These are phyloP conservation scores for Wolfiporia cocos DNA, from an alignment of 1,284 basidiomycete genomes.

Conservation along the genomic window DNA sequence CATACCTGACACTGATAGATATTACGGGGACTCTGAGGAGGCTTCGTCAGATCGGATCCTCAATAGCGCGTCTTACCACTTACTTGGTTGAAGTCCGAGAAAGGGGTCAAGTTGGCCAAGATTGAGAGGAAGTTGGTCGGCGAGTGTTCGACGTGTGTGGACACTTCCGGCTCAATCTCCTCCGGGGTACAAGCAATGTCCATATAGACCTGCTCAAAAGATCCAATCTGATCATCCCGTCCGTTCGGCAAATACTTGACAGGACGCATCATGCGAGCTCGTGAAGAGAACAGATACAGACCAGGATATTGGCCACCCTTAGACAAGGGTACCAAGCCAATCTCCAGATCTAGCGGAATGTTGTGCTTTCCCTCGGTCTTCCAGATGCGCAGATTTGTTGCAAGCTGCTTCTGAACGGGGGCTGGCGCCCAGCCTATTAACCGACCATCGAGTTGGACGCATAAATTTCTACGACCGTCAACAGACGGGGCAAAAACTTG, in stretches of 20 bases:
- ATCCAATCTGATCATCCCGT: slow-evolving; percentile 85
- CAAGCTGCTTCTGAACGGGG: slow-evolving; percentile 72
- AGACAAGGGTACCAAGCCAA: slow-evolving; percentile 87
- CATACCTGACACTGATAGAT: slow-evolving; percentile 83
- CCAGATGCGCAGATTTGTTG: slow-evolving; percentile 84
- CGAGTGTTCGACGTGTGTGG: slow-evolving; percentile 90
- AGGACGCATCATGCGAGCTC: slow-evolving; percentile 96
- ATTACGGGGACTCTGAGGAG: slow-evolving; percentile 78
- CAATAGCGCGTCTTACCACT: no score
- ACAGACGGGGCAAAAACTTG: slow-evolving; percentile 78
- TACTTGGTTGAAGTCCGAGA: slow-evolving; percentile 97
- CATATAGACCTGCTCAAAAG: slow-evolving; percentile 99
- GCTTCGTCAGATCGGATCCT: no score
- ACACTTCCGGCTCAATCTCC: slow-evolving; percentile 80
- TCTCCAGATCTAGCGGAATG: slow-evolving; percentile 92
- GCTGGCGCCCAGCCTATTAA: slow-evolving; percentile 95
- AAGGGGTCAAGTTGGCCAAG: slow-evolving; percentile 75
- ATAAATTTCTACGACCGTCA: slow-evolving; percentile 78
- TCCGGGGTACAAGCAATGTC: slow-evolving; percentile 91
- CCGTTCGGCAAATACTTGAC: slow-evolving; percentile 90
- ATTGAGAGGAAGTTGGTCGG: slow-evolving; percentile 96
- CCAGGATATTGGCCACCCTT: slow-evolving; percentile 97
- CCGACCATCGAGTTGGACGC: slow-evolving; percentile 91
- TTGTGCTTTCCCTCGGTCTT: slow-evolving; percentile 87
- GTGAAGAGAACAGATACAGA: slow-evolving; percentile 87